Percentiles rank a stretch among this genome's conserved stretches.
Evolutionary conservation across 768 basidiomycete species (phyloP).

Genomic region (Serendipita vermifera): DNA sequence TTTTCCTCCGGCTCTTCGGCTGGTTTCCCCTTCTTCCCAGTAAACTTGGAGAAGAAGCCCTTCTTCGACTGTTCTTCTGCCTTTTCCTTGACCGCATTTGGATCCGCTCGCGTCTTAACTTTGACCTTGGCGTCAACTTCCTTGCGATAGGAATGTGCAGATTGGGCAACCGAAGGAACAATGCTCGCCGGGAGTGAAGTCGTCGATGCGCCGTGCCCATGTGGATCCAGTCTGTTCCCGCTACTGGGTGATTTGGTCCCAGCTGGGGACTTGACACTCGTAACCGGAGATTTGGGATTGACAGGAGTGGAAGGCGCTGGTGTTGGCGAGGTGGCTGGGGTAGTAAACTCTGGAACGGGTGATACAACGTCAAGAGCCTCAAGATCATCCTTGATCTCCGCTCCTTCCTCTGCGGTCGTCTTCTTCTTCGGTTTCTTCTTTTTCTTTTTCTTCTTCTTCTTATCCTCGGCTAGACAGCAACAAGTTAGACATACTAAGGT

Average conservation of each 20-base stretch:
- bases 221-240: constrained; percentile 11
- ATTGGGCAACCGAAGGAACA: constrained; percentile 42
- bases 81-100: constrained; percentile 35
- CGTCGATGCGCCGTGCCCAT: constrained; percentile 8
- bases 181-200: constrained; percentile 26
- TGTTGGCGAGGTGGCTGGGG: constrained; percentile 8
- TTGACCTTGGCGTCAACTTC: constrained; percentile 46
- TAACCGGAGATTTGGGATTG: constrained; percentile 5
- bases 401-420: constrained; percentile 18
- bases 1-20: constrained; percentile 37
- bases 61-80: constrained; percentile 29
- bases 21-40: constrained; percentile 24
- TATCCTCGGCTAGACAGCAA: constrained; percentile 20
- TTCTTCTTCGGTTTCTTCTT: constrained; percentile 57
- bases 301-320: constrained; percentile 13
- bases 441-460: constrained; percentile 69
- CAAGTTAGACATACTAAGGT: constrained; percentile 16
- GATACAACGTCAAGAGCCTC: constrained; percentile 11
- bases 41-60: constrained; percentile 42
- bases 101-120: constrained; percentile 52
- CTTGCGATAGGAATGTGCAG: constrained; percentile 51
- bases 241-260: constrained; percentile 14
- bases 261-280: constrained; percentile 10
- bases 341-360: constrained; percentile 12
- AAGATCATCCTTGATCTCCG: constrained; percentile 17